phyloP scores from a whole-genome alignment of 2,329 filamentous ascomycete genomes.

The Verticillium dahliae region DNA sequence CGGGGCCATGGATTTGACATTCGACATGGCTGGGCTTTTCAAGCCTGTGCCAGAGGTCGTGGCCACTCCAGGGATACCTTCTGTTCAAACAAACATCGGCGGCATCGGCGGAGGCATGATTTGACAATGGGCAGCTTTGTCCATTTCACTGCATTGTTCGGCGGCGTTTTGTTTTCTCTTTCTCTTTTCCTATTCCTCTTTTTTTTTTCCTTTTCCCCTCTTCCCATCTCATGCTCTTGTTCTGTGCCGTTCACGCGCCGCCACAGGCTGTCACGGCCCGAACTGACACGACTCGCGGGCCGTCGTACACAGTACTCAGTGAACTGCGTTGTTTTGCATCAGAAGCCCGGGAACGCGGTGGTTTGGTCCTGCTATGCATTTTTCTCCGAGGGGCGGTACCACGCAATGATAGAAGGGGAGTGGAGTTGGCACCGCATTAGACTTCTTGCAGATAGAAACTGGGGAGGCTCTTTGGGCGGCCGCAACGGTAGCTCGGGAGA shows the following conservation, averaged over 20 bases:
- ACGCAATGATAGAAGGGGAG: slow-evolving; percentile 17
- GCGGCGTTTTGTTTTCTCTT: slow-evolving; percentile 13
- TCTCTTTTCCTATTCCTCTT: neutral
- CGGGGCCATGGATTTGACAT: slow-evolving; percentile 54
- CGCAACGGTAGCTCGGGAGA: slow-evolving; percentile 10
- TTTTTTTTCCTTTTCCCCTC: slow-evolving; percentile 5
- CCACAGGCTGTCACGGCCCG: slow-evolving; percentile 5
- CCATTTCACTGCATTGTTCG: slow-evolving; percentile 17
- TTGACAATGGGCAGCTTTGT: slow-evolving; percentile 18
- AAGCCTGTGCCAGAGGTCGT: slow-evolving; percentile 47
- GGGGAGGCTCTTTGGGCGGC: slow-evolving; percentile 10
- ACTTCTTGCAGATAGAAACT: slow-evolving; percentile 18
- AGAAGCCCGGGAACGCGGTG: slow-evolving; percentile 13
- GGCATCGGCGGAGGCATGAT: slow-evolving; percentile 21
- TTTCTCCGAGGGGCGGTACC: slow-evolving; percentile 12
- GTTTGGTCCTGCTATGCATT: slow-evolving; percentile 14
- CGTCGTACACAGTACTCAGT: neutral
- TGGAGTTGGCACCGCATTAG: slow-evolving; percentile 23
- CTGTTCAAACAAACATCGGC: slow-evolving; percentile 33
- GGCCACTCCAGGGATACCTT: slow-evolving; percentile 32
- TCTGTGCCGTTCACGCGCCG: slow-evolving; percentile 3
- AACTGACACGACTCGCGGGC: neutral
- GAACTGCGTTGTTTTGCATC: slow-evolving; percentile 6
- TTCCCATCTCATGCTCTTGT: slow-evolving; percentile 5
- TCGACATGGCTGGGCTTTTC: slow-evolving; percentile 68